Conservation (phyloP, 2,329 filamentous ascomycete species). For the Pestalotiopsis sp. region DNA sequence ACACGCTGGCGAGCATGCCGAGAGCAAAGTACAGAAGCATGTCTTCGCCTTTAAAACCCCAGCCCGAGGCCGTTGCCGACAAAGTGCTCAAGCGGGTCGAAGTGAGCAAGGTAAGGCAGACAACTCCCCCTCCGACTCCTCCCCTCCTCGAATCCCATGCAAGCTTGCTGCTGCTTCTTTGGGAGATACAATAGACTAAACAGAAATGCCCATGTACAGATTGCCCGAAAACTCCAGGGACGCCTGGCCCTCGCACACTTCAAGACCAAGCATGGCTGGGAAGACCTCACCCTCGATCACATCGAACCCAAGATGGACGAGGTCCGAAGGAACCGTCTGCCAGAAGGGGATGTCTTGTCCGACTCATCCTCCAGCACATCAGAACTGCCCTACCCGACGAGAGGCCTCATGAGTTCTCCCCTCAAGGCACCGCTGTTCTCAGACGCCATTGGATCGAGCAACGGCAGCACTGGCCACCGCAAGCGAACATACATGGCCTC, state of each 20-base stretch:
- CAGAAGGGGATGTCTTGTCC: slow-evolving; percentile 75
- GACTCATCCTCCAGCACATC: slow-evolving; percentile 87
- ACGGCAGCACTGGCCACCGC: slow-evolving; percentile 66
- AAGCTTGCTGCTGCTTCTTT: neutral
- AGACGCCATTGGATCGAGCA: slow-evolving; percentile 75
- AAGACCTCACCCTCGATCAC: slow-evolving; percentile 82
- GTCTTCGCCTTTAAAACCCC: slow-evolving; percentile 65
- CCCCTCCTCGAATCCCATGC: neutral
- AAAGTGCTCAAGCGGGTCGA: slow-evolving; percentile 74
- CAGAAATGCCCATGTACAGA: slow-evolving; percentile 55
- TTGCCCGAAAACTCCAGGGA: slow-evolving; percentile 90
- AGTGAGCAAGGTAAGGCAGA: slow-evolving; percentile 69
- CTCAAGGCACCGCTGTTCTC: slow-evolving; percentile 84
- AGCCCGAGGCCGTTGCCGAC: slow-evolving; percentile 67
- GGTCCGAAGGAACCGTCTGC: slow-evolving; percentile 71
- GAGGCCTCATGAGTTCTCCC: slow-evolving; percentile 79
- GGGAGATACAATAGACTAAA: slow-evolving; percentile 22
- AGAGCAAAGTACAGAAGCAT: slow-evolving; percentile 42
- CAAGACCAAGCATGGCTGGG: slow-evolving; percentile 95
- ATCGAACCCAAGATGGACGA: slow-evolving; percentile 86
- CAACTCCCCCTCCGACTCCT: slow-evolving; percentile 12
- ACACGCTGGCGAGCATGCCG: slow-evolving; percentile 19
- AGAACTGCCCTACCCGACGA: slow-evolving; percentile 71
- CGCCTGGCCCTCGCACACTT: slow-evolving; percentile 94
- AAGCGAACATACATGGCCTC: slow-evolving; percentile 66